Conservation (phyloP, 129 eudicot genomes). For the Helichrysum umbraculigerum region DNA sequence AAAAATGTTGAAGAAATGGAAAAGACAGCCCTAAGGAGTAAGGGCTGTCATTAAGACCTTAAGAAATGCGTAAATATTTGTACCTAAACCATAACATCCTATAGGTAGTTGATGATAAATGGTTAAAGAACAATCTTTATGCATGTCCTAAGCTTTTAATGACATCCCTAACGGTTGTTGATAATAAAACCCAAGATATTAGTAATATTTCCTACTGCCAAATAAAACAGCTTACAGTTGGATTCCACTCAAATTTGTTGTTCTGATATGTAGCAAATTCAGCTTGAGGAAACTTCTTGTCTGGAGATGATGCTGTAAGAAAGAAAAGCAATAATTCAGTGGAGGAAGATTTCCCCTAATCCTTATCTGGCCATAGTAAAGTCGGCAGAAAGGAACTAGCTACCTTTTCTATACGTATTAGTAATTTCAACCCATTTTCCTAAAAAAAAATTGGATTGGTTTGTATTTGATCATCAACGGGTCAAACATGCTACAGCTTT, state of each 20-base stretch:
- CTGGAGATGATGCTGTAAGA: constrained; percentile 83
- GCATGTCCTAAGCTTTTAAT: neutral
- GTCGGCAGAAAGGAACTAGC: neutral
- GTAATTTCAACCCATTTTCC: neutral
- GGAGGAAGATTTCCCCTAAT: constrained; percentile 2
- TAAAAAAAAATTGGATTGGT: too few relatives aligned
- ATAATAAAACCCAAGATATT: neutral
- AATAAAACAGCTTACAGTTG: constrained; percentile 60
- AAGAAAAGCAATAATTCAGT: constrained; percentile 6
- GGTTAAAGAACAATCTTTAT: neutral
- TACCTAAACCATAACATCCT: neutral
- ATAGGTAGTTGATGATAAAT: neutral
- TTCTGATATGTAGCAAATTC: constrained; percentile 80
- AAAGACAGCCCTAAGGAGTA: neutral
- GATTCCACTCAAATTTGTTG: constrained; percentile 81
- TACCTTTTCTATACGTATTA: neutral
- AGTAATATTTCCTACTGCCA: neutral
- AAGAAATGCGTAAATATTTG: neutral
- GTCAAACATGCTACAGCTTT: neutral
- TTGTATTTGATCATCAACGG: neutral
- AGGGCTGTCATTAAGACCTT: too few relatives aligned
- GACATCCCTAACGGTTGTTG: neutral
- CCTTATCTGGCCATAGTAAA: constrained; percentile 14
- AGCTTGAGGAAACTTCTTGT: constrained; percentile 83
- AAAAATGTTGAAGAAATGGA: neutral